Evolutionary conservation across 805 yeast species (phyloP), one percentile per base, ranked within the genome.

Genomic region (Schizosaccharomyces octosporus): DNA sequence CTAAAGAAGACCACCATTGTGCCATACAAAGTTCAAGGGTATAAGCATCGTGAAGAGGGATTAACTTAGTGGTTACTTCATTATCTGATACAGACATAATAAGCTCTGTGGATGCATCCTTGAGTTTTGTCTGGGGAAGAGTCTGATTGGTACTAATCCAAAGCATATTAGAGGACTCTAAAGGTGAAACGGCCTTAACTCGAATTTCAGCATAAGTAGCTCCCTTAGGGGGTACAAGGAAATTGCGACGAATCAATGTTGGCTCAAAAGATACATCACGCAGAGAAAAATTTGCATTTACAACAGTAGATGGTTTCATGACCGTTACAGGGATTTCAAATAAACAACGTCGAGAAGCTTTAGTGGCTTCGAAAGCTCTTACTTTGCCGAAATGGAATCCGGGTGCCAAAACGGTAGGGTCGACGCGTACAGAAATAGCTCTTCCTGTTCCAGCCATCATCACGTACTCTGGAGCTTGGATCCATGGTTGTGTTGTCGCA

Each of bases 11-110:
- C 61, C 61, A 59, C 36, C 48, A 59, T 32, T 59, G 61, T 31
- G 61, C 51, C 39, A 59, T n/a, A 24, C 61, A 59, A 21, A 59
- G 51, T 41, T 59, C 61, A n/a, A 59, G 19, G 17, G 61, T 43
- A 27, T 43, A 13, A 0, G 32, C 13, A 27, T 31, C 61, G n/a
- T 39, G 29, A 11, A 59, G 19, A 15, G 41, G 24, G 13, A 59
- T 13, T 29, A 27, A 11, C 19, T 59, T 59, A 15, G 24, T 21
- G 19, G 32, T 43, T 7, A 43, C 41, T n/a, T 59, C 61, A n/a
- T 45, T 45, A 7, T 59, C 36, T 7, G 36, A n/a, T 24, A 59
- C 31, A 9, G 36, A 15, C 27, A 45, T n/a, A 5, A 59, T 45
- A 19, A 31, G 24, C 13, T 42, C 41, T 17, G 55, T 31, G 9